A percentile compares a stretch with the other conserved stretches of the same genome.
Conservation (phyloP, 2,329 filamentous ascomycete species). For the Macroventuria anomochaeta region DNA sequence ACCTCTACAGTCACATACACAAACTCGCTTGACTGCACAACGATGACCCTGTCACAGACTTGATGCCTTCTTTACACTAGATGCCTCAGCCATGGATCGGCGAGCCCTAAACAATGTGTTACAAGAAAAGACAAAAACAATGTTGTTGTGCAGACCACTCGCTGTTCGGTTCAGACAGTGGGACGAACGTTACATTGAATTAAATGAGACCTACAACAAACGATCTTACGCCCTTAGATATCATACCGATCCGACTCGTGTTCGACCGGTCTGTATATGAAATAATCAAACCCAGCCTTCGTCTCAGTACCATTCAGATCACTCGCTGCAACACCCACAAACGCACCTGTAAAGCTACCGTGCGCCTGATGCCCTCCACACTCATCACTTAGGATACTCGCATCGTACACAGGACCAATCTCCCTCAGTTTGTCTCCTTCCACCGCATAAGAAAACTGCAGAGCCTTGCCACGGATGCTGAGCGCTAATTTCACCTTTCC, state of each 20-base stretch:
- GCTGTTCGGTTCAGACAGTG: neutral
- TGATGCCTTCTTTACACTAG: slow-evolving; percentile 20
- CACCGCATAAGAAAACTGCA: slow-evolving; percentile 66
- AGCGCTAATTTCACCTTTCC: slow-evolving; percentile 63
- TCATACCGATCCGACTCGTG: slow-evolving; percentile 44
- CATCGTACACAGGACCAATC: slow-evolving; percentile 64
- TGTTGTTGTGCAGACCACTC: neutral
- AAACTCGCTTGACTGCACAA: slow-evolving; percentile 14
- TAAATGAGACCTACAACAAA: no score
- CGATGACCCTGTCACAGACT: slow-evolving; percentile 20
- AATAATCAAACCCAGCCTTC: slow-evolving; percentile 42
- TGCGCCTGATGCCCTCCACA: slow-evolving; percentile 67
- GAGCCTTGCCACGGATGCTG: slow-evolving; percentile 57
- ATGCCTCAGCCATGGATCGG: slow-evolving; percentile 25
- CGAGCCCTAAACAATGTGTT: neutral
- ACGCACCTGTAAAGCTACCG: slow-evolving; percentile 68
- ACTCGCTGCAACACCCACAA: slow-evolving; percentile 45
- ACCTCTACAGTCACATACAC: slow-evolving; percentile 11
- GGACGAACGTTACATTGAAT: no score
- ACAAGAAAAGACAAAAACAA: neutral
- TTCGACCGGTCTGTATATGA: slow-evolving; percentile 39
- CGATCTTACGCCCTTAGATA: no score
- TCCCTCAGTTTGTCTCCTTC: slow-evolving; percentile 54
- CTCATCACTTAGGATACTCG: slow-evolving; percentile 67
- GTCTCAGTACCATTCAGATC: slow-evolving; percentile 40